phyloP scores from a whole-genome alignment of 1,139 yeast species.

The Eremothecium coryli region DNA sequence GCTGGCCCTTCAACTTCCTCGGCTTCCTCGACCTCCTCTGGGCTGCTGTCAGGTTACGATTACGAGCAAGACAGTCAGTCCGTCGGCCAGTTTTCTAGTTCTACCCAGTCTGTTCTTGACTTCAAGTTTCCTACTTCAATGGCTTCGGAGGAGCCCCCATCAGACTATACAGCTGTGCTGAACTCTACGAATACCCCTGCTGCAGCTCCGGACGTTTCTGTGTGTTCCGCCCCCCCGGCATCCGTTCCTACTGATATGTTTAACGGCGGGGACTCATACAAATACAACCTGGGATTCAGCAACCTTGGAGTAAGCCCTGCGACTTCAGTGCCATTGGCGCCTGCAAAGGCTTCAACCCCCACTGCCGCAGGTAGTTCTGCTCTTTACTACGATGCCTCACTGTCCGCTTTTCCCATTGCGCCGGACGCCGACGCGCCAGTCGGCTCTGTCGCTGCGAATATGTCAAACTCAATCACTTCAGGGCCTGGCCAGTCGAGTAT shows the following conservation, averaged over 20 bases:
- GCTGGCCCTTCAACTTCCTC: constrained; percentile 1
- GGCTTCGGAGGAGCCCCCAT: constrained; percentile 4
- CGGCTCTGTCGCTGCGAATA: not conserved
- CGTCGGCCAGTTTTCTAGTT: constrained; percentile 4
- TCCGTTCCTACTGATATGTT: constrained; percentile 5
- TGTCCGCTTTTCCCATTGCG: not conserved
- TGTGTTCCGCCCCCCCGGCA: constrained; percentile 1
- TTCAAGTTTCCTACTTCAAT: constrained; percentile 3
- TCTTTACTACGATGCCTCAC: constrained; percentile 3
- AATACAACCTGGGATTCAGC: constrained; percentile 6
- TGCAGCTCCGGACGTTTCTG: constrained; percentile 4
- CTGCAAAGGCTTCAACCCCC: constrained; percentile 1
- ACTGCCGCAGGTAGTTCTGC: constrained; percentile 1
- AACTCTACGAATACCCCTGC: constrained; percentile 1
- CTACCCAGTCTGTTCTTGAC: constrained; percentile 5
- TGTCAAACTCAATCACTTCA: not conserved
- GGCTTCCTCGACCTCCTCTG: constrained; percentile 3
- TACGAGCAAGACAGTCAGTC: constrained; percentile 4
- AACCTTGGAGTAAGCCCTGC: not conserved
- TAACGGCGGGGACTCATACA: constrained; percentile 7
- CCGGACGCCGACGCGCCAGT: not conserved
- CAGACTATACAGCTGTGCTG: constrained; percentile 12
- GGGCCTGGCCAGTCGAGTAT: not conserved
- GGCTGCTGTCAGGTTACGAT: constrained; percentile 1
- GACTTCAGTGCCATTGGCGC: no score